A percentile compares a stretch with the other conserved stretches of the same genome.
phyloP scores from a whole-genome alignment of 768 basidiomycete genomes.

The Suillus subalutaceus region DNA sequence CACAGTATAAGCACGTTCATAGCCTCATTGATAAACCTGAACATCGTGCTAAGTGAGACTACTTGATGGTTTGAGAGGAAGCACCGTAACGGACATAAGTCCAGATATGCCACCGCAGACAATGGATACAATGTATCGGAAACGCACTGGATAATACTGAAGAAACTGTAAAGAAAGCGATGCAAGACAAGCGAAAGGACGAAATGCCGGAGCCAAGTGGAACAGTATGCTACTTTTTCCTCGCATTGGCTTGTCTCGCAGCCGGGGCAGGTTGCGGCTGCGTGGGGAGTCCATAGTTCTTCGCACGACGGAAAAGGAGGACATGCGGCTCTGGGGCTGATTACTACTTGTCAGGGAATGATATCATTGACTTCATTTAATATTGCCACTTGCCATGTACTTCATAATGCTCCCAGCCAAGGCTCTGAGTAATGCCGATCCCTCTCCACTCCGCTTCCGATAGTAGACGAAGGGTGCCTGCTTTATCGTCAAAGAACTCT shows the following conservation, averaged over 20 bases:
- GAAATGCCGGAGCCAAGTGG: constrained; percentile 23
- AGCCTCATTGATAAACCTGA: constrained; percentile 4
- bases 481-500: constrained; percentile 75
- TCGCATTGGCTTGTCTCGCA: constrained; percentile 45
- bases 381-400: constrained; percentile 73
- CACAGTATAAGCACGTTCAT: not conserved
- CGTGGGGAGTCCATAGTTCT: constrained; percentile 61
- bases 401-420: constrained; percentile 98
- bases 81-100: not conserved
- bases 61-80: constrained; percentile 1
- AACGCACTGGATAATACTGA: constrained; percentile 6
- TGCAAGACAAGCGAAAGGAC: constrained; percentile 22
- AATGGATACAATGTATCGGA: constrained; percentile 8
- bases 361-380: not conserved
- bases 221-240: constrained; percentile 41
- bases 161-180: constrained; percentile 14
- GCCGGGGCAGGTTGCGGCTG: constrained; percentile 44
- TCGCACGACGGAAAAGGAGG: constrained; percentile 85
- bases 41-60: constrained; percentile 3
- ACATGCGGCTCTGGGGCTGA: constrained; percentile 92
- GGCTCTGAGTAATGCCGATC: constrained; percentile 93
- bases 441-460: constrained; percentile 93
- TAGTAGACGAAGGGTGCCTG: constrained; percentile 80
- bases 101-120: not conserved
- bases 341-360: constrained; percentile 18